Conservation (phyloP, 2,329 filamentous ascomycete species). For the Cryoendolithus antarcticus region DNA sequence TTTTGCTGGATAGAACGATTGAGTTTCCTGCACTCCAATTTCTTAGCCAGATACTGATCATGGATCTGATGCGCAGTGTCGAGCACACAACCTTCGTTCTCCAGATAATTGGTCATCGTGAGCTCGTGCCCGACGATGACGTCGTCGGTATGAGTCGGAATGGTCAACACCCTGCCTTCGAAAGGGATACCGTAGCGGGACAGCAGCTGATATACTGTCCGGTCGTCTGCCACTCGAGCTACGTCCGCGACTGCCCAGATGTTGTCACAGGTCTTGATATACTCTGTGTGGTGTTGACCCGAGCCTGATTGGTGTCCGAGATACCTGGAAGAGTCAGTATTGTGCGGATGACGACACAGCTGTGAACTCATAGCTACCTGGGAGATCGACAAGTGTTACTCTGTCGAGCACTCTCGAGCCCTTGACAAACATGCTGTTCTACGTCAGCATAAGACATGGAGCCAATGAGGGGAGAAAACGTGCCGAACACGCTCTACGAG, state of each 20-base stretch:
- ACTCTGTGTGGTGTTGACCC: conserved; percentile 9
- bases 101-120: conserved; percentile 4
- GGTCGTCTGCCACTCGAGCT: conserved; percentile 10
- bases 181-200: conserved; percentile 11
- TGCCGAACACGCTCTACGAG: conserved; percentile 11
- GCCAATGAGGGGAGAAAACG: background rate
- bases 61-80: background rate
- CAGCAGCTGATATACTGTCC: conserved; percentile 8
- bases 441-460: background rate
- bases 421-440: conserved; percentile 8
- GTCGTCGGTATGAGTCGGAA: conserved; percentile 13
- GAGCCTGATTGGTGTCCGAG: conserved; percentile 12
- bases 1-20: conserved; percentile 5
- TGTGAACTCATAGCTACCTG: conserved; percentile 4
- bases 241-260: conserved; percentile 13
- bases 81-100: conserved; percentile 1
- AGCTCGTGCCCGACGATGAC: conserved; percentile 5
- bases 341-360: background rate
- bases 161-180: conserved; percentile 9
- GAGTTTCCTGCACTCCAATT: conserved; percentile 2
- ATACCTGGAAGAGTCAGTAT: conserved; percentile 6
- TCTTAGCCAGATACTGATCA: conserved; percentile 4
- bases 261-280: conserved; percentile 12
- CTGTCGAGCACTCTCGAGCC: conserved; percentile 10
- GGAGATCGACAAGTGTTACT: conserved; percentile 15